Conservation (phyloP, 2,329 filamentous ascomycete species). For the Diaporthe eres region DNA sequence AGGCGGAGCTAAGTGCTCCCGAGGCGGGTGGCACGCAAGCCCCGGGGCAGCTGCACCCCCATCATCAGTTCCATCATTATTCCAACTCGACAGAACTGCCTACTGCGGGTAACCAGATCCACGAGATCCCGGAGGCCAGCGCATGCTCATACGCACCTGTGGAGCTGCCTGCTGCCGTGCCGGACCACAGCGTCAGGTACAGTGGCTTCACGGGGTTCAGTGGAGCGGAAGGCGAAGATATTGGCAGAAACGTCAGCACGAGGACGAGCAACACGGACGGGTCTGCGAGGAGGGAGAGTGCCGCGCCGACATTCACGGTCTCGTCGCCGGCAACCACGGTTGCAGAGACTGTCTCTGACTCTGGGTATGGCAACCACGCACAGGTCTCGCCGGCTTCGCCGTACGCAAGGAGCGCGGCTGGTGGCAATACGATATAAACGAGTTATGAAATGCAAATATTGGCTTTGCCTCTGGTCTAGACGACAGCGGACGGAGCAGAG, state of each 20-base stretch:
- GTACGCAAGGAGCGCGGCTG: constrained; percentile 16
- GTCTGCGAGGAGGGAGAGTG: constrained; percentile 17
- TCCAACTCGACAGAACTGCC: constrained; percentile 17
- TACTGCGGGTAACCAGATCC: constrained; percentile 10
- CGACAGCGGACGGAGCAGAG: too few species aligned
- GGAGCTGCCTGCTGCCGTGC: constrained; percentile 20
- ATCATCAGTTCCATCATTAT: constrained; percentile 2
- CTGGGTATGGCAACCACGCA: neutral
- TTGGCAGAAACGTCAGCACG: constrained; percentile 21
- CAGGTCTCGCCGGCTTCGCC: constrained; percentile 26
- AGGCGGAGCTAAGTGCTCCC: constrained; percentile 15
- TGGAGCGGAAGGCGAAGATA: constrained; percentile 8
- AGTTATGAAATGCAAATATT: neutral
- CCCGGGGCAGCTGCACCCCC: neutral
- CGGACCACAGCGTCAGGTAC: constrained; percentile 12
- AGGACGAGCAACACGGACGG: constrained; percentile 27
- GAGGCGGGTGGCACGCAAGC: neutral
- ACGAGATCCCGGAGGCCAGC: constrained; percentile 19
- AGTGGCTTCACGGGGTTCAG: constrained; percentile 24
- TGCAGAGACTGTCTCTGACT: constrained; percentile 23
- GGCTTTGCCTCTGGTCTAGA: neutral
- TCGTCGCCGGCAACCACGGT: constrained; percentile 24
- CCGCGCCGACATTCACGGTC: constrained; percentile 17
- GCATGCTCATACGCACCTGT: constrained; percentile 23
- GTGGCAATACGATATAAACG: constrained; percentile 22